A percentile compares a stretch with the other conserved stretches of the same genome.
Evolutionary conservation across 371 early-diverging fungal genomes (phyloP).

Genomic region (Mortierella sp.): DNA sequence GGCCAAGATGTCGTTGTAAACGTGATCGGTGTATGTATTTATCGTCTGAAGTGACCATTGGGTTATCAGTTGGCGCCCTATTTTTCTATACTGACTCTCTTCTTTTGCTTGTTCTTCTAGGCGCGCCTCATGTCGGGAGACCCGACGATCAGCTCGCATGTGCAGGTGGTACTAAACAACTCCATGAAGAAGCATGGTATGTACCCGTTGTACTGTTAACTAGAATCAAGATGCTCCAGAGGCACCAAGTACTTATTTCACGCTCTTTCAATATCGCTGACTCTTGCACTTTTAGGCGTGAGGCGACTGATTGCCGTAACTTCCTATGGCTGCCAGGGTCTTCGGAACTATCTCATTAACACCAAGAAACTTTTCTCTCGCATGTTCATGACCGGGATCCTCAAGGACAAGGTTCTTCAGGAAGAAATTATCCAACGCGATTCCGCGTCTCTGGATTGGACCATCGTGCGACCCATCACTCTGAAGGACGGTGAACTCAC

Average conservation of each 20-base stretch:
- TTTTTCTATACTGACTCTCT: not conserved
- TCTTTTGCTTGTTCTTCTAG: constrained; percentile 6
- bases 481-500: constrained; percentile 46
- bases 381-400: constrained; percentile 47
- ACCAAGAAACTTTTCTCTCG: constrained; percentile 40
- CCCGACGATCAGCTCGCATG: constrained; percentile 40
- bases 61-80: not conserved
- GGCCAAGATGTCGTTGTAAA: constrained; percentile 52
- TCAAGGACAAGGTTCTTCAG: constrained; percentile 52
- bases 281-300: constrained; percentile 22
- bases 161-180: constrained; percentile 46
- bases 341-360: constrained; percentile 48
- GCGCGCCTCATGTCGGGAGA: constrained; percentile 46
- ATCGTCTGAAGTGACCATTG: no score
- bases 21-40: constrained; percentile 43
- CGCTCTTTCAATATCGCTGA: not conserved
- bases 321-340: constrained; percentile 48
- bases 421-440: constrained; percentile 50
- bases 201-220: constrained; percentile 1
- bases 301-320: constrained; percentile 44
- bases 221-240: not conserved
- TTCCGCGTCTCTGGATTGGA: constrained; percentile 32
- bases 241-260: not conserved
- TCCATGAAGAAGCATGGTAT: constrained; percentile 53
- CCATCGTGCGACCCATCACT: constrained; percentile 47